Evolutionary conservation across 305 asterid species (phyloP).

Genomic region (Rubia tinctorum): DNA sequence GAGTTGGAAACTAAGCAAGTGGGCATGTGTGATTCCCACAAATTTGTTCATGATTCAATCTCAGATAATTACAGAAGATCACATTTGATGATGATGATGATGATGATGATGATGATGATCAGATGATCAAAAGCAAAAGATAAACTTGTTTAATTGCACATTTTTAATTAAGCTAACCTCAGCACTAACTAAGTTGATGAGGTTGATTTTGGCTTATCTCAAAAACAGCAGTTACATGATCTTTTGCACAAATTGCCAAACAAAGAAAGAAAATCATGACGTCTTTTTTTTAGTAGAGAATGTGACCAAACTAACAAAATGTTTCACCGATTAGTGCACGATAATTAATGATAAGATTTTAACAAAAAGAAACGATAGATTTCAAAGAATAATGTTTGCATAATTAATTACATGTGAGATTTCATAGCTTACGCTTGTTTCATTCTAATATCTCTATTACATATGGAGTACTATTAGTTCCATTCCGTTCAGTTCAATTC

Average conservation of each 20-base stretch:
- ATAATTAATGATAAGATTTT: slow-evolving; percentile 3
- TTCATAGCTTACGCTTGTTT: not conserved
- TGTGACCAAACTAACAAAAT: not conserved
- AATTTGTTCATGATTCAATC: slow-evolving; percentile 12
- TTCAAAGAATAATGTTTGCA: not conserved
- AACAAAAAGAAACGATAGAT: not conserved
- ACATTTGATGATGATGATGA: not conserved
- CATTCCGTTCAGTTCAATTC: too few relatives aligned
- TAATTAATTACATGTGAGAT: not conserved
- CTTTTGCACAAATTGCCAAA: not conserved
- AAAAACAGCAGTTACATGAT: not conserved
- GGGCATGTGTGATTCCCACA: slow-evolving; percentile 22
- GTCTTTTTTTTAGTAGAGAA: not conserved
- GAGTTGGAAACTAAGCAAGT: slow-evolving; percentile 26
- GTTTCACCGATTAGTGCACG: not conserved
- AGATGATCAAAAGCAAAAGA: slow-evolving; percentile 6
- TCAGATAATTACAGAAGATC: slow-evolving; percentile 17
- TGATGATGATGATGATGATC: not conserved
- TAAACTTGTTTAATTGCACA: slow-evolving; percentile 20
- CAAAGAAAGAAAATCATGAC: not conserved
- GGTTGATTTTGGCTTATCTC: slow-evolving; percentile 23
- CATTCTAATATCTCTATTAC: not conserved
- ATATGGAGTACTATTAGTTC: too few relatives aligned
- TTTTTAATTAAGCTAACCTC: not conserved
- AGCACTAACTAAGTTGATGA: slow-evolving; percentile 18